These are phyloP conservation scores for Citrullus colocynthis DNA, from an alignment of 306 rosid genomes.

Conservation along the genomic window DNA sequence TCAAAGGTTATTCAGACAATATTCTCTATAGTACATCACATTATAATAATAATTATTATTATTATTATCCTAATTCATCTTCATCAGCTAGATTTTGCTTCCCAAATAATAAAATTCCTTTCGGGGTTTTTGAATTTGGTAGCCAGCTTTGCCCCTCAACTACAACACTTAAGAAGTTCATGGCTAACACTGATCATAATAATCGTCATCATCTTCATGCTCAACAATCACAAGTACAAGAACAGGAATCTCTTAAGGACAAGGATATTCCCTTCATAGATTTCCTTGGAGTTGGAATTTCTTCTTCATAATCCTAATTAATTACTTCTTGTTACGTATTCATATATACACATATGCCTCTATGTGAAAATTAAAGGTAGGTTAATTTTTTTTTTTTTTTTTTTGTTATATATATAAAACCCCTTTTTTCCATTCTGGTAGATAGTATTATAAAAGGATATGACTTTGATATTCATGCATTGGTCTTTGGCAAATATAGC, in stretches of 20 bases:
- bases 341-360: not conserved
- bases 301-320: conserved; percentile 24
- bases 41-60: not conserved
- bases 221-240: conserved; percentile 17
- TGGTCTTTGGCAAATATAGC: not conserved
- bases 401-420: not conserved
- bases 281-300: conserved; percentile 65
- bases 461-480: not conserved
- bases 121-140: conserved; percentile 5
- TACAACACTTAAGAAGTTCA: not conserved
- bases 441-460: not conserved
- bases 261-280: conserved; percentile 57
- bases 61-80: not conserved
- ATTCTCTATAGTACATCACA: not conserved
- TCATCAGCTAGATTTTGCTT: not conserved
- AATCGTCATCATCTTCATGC: not conserved
- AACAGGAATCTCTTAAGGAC: conserved; percentile 10
- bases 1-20: not conserved
- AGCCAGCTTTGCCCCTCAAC: not conserved
- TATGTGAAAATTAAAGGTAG: not conserved
- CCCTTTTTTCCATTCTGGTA: not conserved
- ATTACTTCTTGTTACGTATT: not conserved
- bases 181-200: not conserved
- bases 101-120: not conserved
- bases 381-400: not conserved